Evolutionary conservation across 2,329 filamentous ascomycete species (phyloP), one percentile per base, ranked within the genome.

Genomic region (Alternaria brassicicola): DNA sequence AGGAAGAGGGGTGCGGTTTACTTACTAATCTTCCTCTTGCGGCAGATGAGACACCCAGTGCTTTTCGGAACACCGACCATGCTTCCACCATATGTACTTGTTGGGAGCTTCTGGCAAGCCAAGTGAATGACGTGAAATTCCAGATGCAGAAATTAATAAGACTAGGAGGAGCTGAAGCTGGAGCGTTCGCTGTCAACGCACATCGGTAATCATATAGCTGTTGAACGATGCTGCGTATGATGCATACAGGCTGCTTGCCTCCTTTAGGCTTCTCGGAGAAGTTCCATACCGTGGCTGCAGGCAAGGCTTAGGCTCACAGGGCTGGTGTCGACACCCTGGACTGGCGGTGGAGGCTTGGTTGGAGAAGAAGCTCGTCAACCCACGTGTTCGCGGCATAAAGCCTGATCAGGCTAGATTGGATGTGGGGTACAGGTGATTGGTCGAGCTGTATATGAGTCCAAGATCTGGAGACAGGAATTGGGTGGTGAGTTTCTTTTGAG

Each of bases 61-160:
- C 71, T 74, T 58, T 75, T 75, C 5, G 72, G 72, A 45, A 75
- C 72, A 46, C 72, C 72, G 23, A 75, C 72, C 72, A 75, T 75
- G 55, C 31, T 55, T 54, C 19, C 23, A 41, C 31, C 35, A 28
- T n/a, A 28, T 26, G 38, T 31, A 49, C 38, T 23, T 54, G 15
- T 28, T 25, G 35, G 31, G 25, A 25, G 38, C 8, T 23, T 13
- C 25, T 26, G 39, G 23, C 30, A 49, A 45, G 36, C 28, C 35
- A 30, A 21, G 51, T 50, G 23, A 49, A 47, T 45, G 38, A 21
- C 21, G 43, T 38, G 33, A 19, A 45, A 21, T 25, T 39, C 19
- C 17, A 25, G 17, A 35, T 26, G 39, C 19, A 15, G 39, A 49
- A 31, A 46, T 30, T 25, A 21, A 30, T 6, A 52, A 48, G 25